phyloP scores from a whole-genome alignment of 257 asterid genomes.

The Salvia splendens region DNA sequence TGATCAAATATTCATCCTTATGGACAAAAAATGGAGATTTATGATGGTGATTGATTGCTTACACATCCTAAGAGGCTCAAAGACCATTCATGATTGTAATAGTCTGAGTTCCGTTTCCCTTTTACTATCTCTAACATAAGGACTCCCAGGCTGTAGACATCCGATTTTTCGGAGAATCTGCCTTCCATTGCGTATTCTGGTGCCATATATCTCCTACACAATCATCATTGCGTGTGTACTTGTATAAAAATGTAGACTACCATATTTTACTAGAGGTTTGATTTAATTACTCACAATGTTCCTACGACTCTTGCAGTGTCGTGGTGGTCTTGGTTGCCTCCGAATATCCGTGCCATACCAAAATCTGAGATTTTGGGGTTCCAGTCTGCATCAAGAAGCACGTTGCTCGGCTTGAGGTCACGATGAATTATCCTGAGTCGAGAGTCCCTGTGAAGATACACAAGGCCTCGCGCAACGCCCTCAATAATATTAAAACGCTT shows the following conservation, averaged over 20 bases:
- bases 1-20: background rate
- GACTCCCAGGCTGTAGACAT: constrained; percentile 37
- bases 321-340: background rate
- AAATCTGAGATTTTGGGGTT: constrained; percentile 5
- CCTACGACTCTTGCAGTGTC: background rate
- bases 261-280: too few relatives aligned
- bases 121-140: constrained; percentile 50
- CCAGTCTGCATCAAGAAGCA: background rate
- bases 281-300: constrained; percentile 3
- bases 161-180: constrained; percentile 9
- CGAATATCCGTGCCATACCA: constrained; percentile 3
- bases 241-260: too few relatives aligned
- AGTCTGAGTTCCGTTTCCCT: constrained; percentile 48
- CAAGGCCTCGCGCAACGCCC: background rate
- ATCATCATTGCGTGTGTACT: too few relatives aligned
- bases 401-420: constrained; percentile 4
- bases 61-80: constrained; percentile 33
- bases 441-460: background rate
- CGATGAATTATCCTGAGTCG: background rate
- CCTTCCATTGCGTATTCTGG: constrained; percentile 65
- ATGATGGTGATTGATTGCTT: background rate
- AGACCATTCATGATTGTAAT: constrained; percentile 41
- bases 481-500: background rate
- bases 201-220: constrained; percentile 38
- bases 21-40: background rate